Evolutionary conservation across 768 basidiomycete genomes (phyloP).

Genomic region (Floccularia luteovirens): DNA sequence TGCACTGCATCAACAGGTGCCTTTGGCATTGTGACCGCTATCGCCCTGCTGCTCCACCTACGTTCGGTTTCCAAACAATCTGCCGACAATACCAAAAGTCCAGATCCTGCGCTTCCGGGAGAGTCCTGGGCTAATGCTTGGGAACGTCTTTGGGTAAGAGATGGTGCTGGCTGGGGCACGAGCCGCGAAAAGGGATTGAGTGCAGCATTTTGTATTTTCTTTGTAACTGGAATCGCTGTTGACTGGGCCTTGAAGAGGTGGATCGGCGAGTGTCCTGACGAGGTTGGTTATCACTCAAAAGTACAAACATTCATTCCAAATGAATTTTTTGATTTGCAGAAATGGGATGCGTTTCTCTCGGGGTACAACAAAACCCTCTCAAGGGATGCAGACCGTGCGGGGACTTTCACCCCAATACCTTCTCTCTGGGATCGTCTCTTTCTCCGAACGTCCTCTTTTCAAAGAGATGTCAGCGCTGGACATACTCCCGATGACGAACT

Average conservation of each 20-base stretch:
- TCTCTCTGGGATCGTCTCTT: slow-evolving; percentile 50
- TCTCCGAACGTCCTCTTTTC: slow-evolving; percentile 11
- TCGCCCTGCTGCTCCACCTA: slow-evolving; percentile 38
- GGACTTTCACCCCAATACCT: slow-evolving; percentile 44
- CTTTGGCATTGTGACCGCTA: slow-evolving; percentile 45
- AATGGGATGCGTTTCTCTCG: slow-evolving; percentile 64
- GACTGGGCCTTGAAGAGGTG: slow-evolving; percentile 51
- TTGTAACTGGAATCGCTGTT: slow-evolving; percentile 31
- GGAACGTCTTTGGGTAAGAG: slow-evolving; percentile 50
- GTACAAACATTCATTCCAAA: slow-evolving; percentile 1
- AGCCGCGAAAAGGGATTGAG: slow-evolving; percentile 50
- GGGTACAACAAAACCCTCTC: slow-evolving; percentile 50
- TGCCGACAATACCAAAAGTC: neutral
- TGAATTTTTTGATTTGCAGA: slow-evolving; percentile 27
- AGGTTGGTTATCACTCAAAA: slow-evolving; percentile 29
- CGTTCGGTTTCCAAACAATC: too few relatives aligned
- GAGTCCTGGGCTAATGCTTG: slow-evolving; percentile 51
- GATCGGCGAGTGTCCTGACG: slow-evolving; percentile 63
- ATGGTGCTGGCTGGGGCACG: slow-evolving; percentile 41
- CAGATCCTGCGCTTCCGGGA: slow-evolving; percentile 26
- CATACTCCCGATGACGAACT: slow-evolving; percentile 17
- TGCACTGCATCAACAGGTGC: slow-evolving; percentile 47
- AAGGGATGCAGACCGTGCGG: slow-evolving; percentile 44
- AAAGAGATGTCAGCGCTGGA: too few relatives aligned
- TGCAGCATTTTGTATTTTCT: slow-evolving; percentile 47